These are phyloP conservation scores for Rhynchospora breviuscula DNA, from an alignment of 176 grass and related monocot genomes.

Conservation along the genomic window DNA sequence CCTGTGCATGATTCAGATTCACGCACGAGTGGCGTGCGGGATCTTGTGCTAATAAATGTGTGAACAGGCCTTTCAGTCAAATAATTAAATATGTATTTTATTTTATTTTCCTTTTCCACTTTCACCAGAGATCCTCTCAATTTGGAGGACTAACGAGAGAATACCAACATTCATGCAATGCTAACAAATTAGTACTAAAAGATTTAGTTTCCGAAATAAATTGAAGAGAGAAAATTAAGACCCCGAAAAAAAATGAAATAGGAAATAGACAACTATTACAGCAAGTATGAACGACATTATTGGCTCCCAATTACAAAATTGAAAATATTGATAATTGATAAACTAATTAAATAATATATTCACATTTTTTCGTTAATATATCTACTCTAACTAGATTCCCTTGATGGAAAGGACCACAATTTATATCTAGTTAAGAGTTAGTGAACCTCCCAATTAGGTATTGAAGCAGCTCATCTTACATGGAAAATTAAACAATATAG, in stretches of 20 bases:
- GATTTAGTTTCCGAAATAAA: neutral
- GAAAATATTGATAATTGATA: too few species aligned
- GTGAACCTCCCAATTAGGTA: conserved; percentile 8
- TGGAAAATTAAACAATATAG: conserved; percentile 6
- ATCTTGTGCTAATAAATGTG: conserved; percentile 7
- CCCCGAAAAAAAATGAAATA: neutral
- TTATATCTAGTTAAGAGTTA: neutral
- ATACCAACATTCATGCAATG: too few species aligned
- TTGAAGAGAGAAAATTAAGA: neutral
- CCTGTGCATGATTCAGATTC: neutral
- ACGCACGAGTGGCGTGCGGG: neutral
- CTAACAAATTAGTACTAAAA: neutral
- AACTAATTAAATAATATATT: neutral
- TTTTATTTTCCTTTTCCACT: neutral
- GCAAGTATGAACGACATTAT: neutral
- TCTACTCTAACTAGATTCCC: neutral
- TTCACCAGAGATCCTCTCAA: neutral
- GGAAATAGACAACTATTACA: too few species aligned
- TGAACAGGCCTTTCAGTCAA: neutral
- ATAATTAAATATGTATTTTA: neutral
- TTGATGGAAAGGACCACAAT: conserved; percentile 5
- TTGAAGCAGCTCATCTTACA: conserved; percentile 17
- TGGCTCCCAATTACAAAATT: neutral
- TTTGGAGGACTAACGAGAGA: neutral
- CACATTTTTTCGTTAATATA: neutral